Evolutionary conservation across 2,329 filamentous ascomycete species (phyloP).

Genomic region (Aotearoamyces nothofagi): DNA sequence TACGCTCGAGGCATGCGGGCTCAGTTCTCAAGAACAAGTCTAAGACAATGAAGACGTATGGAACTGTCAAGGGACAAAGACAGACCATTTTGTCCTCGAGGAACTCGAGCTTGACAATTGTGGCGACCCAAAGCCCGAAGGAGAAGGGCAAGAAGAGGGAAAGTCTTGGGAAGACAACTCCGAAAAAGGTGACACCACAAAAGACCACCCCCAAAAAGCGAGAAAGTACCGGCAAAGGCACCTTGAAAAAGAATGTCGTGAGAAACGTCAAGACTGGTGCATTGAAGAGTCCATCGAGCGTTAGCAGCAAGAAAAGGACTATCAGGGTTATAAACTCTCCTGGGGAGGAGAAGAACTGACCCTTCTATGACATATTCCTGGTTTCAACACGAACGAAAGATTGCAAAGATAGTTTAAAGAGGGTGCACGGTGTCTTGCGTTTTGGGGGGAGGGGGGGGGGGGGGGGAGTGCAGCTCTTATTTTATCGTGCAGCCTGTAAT

Average conservation of each 20-base stretch:
- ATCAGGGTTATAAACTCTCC: background rate
- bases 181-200: too few species aligned
- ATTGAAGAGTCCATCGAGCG: background rate
- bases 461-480: background rate
- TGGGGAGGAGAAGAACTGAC: background rate
- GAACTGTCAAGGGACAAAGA: too few species aligned
- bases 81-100: slow-evolving; percentile 11
- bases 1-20: background rate
- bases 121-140: slow-evolving; percentile 3
- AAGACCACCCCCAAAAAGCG: background rate
- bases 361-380: background rate
- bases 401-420: background rate
- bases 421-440: background rate
- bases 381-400: background rate
- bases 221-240: background rate
- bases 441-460: background rate
- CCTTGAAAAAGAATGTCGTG: background rate
- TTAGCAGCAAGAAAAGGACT: background rate
- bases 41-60: slow-evolving; percentile 18
- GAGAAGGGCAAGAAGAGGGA: background rate
- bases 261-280: background rate
- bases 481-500: background rate
- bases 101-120: slow-evolving; percentile 12
- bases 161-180: slow-evolving; percentile 1
- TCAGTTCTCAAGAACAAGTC: slow-evolving; percentile 17